These are phyloP conservation scores for Pythium dissotocum DNA, from an alignment of 352 stramenopile genomes.

Conservation along the genomic window DNA sequence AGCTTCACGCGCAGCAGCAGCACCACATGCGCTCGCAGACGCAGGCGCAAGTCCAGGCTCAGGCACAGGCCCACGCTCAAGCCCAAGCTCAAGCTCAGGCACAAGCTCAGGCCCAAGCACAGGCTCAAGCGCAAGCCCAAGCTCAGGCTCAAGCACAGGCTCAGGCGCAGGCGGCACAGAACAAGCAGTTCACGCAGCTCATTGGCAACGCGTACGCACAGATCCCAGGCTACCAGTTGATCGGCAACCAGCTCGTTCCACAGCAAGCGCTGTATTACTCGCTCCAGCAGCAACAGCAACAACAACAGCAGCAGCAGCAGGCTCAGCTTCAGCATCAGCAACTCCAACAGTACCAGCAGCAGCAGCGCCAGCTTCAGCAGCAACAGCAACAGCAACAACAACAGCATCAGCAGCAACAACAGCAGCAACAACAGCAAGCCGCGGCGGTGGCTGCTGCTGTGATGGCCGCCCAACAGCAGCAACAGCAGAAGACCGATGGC, in stretches of 20 bases:
- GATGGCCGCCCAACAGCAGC: conserved; percentile 36
- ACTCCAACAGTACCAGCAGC: conserved; percentile 43
- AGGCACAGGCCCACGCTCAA: conserved; percentile 37
- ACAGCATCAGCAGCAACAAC: conserved; percentile 48
- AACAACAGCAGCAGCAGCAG: conserved; percentile 25
- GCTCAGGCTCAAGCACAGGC: conserved; percentile 41
- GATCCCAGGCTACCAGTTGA: conserved; percentile 63
- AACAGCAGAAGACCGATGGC: conserved; percentile 26
- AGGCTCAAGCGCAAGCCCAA: conserved; percentile 37
- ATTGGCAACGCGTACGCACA: conserved; percentile 48
- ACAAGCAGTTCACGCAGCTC: conserved; percentile 72
- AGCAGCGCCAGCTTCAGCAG: conserved; percentile 33
- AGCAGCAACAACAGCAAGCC: conserved; percentile 52
- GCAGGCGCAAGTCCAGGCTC: conserved; percentile 33
- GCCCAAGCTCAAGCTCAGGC: conserved; percentile 32
- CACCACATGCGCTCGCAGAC: conserved; percentile 47
- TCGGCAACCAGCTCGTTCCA: conserved; percentile 61
- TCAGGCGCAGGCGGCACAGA: conserved; percentile 37
- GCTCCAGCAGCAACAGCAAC: conserved; percentile 36
- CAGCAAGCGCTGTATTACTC: conserved; percentile 63
- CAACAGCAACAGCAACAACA: conserved; percentile 33
- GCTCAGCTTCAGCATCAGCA: conserved; percentile 38
- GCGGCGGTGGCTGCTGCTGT: conserved; percentile 33
- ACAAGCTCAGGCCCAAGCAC: conserved; percentile 42
- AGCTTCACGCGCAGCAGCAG: conserved; percentile 47